phyloP scores from a whole-genome alignment of 2,329 filamentous ascomycete species.

The Pseudogymnoascus sp. region DNA sequence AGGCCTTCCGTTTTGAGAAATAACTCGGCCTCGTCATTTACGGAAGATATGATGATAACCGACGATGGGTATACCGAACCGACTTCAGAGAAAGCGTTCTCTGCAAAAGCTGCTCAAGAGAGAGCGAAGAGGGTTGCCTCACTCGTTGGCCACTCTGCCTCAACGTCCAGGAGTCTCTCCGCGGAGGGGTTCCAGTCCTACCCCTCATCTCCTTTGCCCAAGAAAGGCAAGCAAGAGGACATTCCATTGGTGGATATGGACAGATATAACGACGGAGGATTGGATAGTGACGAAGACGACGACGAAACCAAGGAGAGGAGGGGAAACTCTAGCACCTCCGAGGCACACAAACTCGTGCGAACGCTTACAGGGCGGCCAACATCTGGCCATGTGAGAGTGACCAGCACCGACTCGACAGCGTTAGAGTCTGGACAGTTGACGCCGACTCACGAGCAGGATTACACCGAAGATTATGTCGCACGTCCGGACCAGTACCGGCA shows the following conservation, averaged over 20 bases:
- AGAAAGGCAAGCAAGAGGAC: constrained; percentile 14
- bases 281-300: constrained; percentile 23
- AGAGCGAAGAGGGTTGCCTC: constrained; percentile 26
- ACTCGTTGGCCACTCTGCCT: constrained; percentile 27
- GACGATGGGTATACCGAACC: constrained; percentile 16
- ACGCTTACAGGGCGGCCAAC: constrained; percentile 31
- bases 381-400: constrained; percentile 17
- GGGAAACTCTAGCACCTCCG: constrained; percentile 26
- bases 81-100: constrained; percentile 25
- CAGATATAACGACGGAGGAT: constrained; percentile 21
- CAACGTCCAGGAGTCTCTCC: constrained; percentile 26
- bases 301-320: constrained; percentile 12
- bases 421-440: constrained; percentile 40
- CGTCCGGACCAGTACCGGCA: constrained; percentile 62
- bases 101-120: constrained; percentile 27
- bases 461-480: constrained; percentile 57
- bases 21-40: constrained; percentile 16
- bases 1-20: constrained; percentile 24
- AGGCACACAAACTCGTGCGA: constrained; percentile 39
- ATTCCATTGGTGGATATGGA: constrained; percentile 27
- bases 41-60: constrained; percentile 9
- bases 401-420: constrained; percentile 15
- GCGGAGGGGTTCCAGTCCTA: constrained; percentile 16
- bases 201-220: background rate
- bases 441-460: constrained; percentile 33